These are phyloP conservation scores for Nicotiana tabacum DNA, from an alignment of 257 asterid species.

Conservation along the genomic window DNA sequence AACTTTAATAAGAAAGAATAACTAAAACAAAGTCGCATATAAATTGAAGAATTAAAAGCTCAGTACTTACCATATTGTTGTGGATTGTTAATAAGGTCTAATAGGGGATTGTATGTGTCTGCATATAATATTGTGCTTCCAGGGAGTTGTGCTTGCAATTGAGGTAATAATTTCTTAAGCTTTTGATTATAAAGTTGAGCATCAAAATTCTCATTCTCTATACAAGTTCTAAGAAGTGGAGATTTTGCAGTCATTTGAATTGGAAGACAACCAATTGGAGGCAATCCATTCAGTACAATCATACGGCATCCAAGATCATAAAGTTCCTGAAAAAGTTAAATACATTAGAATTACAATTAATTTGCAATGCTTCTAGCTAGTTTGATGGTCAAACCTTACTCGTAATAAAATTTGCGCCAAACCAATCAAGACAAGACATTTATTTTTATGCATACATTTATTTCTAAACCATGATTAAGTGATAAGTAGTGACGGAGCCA, in stretches of 20 bases:
- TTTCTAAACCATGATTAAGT: no score
- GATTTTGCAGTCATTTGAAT: conserved; percentile 1
- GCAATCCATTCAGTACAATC: conserved; percentile 1
- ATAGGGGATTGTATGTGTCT: not conserved
- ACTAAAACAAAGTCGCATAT: no score
- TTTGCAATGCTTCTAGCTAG: no score
- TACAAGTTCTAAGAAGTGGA: not conserved
- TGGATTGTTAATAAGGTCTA: conserved; percentile 4
- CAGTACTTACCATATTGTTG: not conserved
- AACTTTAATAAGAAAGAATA: no score
- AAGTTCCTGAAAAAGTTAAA: not conserved
- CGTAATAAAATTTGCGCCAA: no score
- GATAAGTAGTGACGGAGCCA: no score
- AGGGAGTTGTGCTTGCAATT: not conserved
- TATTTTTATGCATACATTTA: no score
- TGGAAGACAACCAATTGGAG: conserved; percentile 14
- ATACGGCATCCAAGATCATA: not conserved
- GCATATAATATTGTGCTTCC: not conserved
- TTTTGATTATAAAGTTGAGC: not conserved
- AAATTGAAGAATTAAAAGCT: not conserved
- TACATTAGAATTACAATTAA: no score
- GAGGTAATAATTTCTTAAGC: not conserved
- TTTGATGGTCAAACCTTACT: no score
- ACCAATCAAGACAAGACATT: no score
- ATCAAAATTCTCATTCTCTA: not conserved